Evolutionary conservation across 148 eudicot species (phyloP), one percentile per base, ranked within the genome.

Genomic region (Chenopodium quinoa): DNA sequence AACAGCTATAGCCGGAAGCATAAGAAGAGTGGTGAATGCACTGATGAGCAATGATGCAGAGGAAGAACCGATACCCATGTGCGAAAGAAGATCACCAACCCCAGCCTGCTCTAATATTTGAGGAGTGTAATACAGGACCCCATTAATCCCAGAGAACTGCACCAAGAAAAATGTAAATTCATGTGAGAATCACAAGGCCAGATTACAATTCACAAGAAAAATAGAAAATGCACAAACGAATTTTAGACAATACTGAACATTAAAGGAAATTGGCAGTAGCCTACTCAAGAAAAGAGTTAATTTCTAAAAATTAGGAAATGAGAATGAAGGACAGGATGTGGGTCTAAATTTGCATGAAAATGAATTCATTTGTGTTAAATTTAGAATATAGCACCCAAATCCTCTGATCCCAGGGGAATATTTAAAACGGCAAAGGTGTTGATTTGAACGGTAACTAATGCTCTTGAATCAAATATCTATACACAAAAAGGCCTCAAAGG

Each of bases 21-120:
- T 90, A 77, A 90, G 74, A 78, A 90, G 88, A 64, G 89, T 85
- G 1, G 87, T 88, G 46, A 88, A 50, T 72, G 84, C 87, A 77
- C 90, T 88, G 23, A 86, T 86, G 75, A 90, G 92, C 75, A 90
- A 82, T 31, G 90, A 88, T 4, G 90, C 85, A 71, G 90, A 90
- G 56, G 89, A 73, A 4, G 88, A 78, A 71, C 85, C 77, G 47
- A 90, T 83, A 81, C 92, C 92, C 79, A 88, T 47, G 84, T 86
- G 75, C 34, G 92, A 83, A 44, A 90, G 83, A 82, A 90, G 88
- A 73, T 80, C 86, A 40, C 90, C 89, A 75, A 86, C 90, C 70
- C 92, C 92, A 6, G 92, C 92, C 74, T 90, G 89, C 86, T 90
- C 88, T 17, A 90, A 88, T 75, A 90, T 85, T 81, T 90, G 92